phyloP scores from a whole-genome alignment of 129 eudicot genomes.

The Kitagawia praeruptora region DNA sequence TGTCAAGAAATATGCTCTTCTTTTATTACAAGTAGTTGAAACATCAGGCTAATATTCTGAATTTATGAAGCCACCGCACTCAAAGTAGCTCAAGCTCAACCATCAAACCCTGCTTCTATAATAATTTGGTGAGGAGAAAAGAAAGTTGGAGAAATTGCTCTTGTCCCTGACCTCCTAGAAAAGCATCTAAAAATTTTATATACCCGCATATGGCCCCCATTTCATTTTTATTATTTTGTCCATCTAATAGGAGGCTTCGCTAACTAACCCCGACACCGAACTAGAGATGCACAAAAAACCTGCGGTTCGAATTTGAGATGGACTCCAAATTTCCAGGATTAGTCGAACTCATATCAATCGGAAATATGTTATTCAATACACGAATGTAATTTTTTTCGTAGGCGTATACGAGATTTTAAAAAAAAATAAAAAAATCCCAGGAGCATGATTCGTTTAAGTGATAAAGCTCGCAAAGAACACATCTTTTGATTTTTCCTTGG shows the following conservation, averaged over 20 bases:
- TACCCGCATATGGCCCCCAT: not conserved
- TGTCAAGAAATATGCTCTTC: not conserved
- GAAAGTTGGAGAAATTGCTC: not conserved
- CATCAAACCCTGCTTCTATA: not conserved
- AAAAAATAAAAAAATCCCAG: too few species aligned
- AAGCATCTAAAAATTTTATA: not conserved
- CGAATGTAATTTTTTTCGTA: too few species aligned
- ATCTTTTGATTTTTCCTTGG: not conserved
- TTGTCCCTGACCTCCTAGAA: not conserved
- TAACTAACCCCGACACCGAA: not conserved
- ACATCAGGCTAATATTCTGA: not conserved
- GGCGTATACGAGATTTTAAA: too few species aligned
- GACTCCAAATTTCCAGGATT: too few species aligned
- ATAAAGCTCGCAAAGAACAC: too few species aligned
- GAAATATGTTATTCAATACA: too few species aligned
- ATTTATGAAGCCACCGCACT: constrained; percentile 5
- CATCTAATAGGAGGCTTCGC: not conserved
- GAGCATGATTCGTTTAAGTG: too few species aligned
- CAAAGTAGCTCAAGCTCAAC: not conserved
- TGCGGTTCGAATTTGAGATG: too few species aligned
- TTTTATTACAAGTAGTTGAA: constrained; percentile 1
- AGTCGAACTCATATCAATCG: too few species aligned
- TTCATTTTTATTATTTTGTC: not conserved
- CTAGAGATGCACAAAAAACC: too few species aligned
- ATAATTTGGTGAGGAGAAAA: not conserved